phyloP scores from a whole-genome alignment of 2,329 filamentous ascomycete species.

The Aspergillus niger region DNA sequence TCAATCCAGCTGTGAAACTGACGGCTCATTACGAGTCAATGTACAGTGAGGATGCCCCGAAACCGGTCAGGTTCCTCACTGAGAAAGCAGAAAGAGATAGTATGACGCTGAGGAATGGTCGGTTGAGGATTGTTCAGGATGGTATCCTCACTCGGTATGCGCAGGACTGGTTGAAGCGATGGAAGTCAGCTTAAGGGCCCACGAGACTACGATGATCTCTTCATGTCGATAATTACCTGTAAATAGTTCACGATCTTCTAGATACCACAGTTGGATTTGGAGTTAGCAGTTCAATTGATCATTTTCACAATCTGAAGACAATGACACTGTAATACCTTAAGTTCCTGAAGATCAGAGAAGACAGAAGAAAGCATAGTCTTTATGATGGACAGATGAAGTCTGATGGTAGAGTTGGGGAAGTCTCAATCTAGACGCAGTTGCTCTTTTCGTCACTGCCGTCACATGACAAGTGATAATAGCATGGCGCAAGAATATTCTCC shows the following conservation, averaged over 20 bases:
- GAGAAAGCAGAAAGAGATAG: slow-evolving; percentile 34
- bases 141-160: slow-evolving; percentile 34
- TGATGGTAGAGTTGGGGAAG: not conserved
- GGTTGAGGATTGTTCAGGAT: slow-evolving; percentile 33
- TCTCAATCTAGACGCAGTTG: too few species aligned
- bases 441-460: not conserved
- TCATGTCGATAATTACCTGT: not conserved
- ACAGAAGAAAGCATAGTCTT: not conserved
- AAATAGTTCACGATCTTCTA: not conserved
- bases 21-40: slow-evolving; percentile 33
- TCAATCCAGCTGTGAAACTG: slow-evolving; percentile 38
- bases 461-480: not conserved
- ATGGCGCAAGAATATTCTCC: too few species aligned
- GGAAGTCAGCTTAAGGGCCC: slow-evolving; percentile 17
- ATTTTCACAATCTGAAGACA: not conserved
- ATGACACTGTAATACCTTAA: not conserved
- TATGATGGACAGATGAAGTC: not conserved
- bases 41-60: slow-evolving; percentile 19
- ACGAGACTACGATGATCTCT: not conserved
- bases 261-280: not conserved
- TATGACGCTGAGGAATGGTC: slow-evolving; percentile 29
- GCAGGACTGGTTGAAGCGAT: slow-evolving; percentile 32
- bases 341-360: not conserved
- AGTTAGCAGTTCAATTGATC: not conserved
- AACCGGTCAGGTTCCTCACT: slow-evolving; percentile 25